Percentiles rank a stretch among this genome's conserved stretches.
These are phyloP conservation scores for Acidiella bohemica DNA, from an alignment of 495 filamentous ascomycete genomes.

Conservation along the genomic window DNA sequence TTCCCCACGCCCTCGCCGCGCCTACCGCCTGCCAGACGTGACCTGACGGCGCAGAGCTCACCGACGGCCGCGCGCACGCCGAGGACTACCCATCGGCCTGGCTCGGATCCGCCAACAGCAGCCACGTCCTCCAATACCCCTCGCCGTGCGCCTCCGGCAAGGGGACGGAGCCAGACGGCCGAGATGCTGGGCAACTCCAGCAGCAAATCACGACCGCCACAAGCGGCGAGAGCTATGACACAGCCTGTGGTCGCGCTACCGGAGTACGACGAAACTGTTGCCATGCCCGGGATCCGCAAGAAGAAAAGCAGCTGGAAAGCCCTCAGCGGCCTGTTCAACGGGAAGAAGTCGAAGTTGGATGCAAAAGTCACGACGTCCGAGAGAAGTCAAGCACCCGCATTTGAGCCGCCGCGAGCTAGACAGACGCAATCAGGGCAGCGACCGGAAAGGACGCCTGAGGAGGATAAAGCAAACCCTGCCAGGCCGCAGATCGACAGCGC, in stretches of 20 bases:
- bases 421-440: neutral
- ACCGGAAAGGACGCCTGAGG: neutral
- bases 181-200: neutral
- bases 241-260: neutral
- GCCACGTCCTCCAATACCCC: no score
- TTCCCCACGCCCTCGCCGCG: slow-evolving; percentile 16
- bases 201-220: neutral
- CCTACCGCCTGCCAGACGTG: slow-evolving; percentile 4
- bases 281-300: slow-evolving; percentile 4
- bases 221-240: neutral
- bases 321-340: slow-evolving; percentile 5
- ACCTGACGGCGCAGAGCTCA: neutral
- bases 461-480: neutral
- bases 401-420: neutral
- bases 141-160: no score
- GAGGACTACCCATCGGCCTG: slow-evolving; percentile 6
- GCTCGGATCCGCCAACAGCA: no score
- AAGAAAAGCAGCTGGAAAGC: slow-evolving; percentile 13
- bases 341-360: neutral
- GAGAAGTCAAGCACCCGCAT: slow-evolving; percentile 1
- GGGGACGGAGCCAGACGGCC: slow-evolving; percentile 8
- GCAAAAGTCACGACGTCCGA: slow-evolving; percentile 6
- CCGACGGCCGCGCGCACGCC: neutral
- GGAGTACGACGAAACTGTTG: neutral
- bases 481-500: neutral